Percentiles rank a stretch among this genome's conserved stretches.
Evolutionary conservation across 768 basidiomycete species (phyloP).

Genomic region (Suillus weaverae): DNA sequence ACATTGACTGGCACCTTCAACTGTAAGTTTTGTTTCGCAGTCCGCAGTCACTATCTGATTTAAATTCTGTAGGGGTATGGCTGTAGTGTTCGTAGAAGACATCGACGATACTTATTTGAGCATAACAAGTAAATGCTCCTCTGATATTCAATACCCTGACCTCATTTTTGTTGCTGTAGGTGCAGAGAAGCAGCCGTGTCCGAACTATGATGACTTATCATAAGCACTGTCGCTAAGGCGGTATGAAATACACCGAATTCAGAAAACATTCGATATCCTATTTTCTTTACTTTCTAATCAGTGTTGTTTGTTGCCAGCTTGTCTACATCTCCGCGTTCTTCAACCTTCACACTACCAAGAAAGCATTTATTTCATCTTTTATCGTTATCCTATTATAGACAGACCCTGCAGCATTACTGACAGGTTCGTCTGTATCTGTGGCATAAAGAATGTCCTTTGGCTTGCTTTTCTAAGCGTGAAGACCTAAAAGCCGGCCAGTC

Average conservation of each 20-base stretch:
- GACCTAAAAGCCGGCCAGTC: background rate
- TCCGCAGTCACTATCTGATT: constrained; percentile 11
- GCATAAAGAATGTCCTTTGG: background rate
- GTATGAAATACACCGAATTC: background rate
- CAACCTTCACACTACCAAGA: background rate
- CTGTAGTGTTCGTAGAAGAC: constrained; percentile 38
- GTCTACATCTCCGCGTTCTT: background rate
- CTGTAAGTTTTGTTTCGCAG: constrained; percentile 19
- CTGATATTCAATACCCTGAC: background rate
- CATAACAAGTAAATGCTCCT: constrained; percentile 17
- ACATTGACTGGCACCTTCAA: constrained; percentile 40
- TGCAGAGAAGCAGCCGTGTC: background rate
- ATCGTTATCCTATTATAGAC: background rate
- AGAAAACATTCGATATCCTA: background rate
- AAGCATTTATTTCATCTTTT: background rate
- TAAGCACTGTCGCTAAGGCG: background rate
- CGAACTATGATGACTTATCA: background rate
- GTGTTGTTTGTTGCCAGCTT: background rate
- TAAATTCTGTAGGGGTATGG: constrained; percentile 43
- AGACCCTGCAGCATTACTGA: background rate
- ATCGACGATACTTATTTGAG: constrained; percentile 23
- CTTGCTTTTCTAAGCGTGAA: background rate
- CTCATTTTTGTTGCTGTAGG: background rate
- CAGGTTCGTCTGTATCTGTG: background rate
- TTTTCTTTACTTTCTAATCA: background rate